Percentiles rank a stretch among this genome's conserved stretches.
These are phyloP conservation scores for Tolypocladium ophioglossoides DNA, from an alignment of 2,329 filamentous ascomycete genomes.

Conservation along the genomic window DNA sequence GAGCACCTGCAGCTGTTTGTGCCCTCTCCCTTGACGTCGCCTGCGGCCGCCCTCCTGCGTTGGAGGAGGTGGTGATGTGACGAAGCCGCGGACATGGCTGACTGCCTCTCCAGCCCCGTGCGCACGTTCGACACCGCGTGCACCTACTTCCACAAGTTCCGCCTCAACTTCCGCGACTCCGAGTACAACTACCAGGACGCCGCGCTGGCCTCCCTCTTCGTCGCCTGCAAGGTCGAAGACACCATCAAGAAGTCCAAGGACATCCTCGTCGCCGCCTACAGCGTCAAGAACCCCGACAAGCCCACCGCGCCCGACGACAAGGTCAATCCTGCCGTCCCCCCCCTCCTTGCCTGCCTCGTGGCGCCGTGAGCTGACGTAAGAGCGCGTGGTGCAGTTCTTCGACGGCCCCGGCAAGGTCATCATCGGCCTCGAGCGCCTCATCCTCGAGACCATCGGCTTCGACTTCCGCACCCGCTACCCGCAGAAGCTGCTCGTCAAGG, in stretches of 20 bases:
- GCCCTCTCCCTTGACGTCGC: too few species aligned
- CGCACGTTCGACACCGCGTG: conserved; percentile 88
- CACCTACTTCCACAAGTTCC: conserved; percentile 89
- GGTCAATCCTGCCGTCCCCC: conserved; percentile 32
- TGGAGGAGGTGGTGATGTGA: too few species aligned
- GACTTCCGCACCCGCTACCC: conserved; percentile 87
- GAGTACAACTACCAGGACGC: conserved; percentile 85
- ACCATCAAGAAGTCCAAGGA: conserved; percentile 94
- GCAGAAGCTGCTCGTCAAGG: conserved; percentile 74
- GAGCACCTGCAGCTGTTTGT: conserved; percentile 62
- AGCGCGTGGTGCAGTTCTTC: conserved; percentile 48
- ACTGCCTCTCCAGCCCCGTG: conserved; percentile 50
- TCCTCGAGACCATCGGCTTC: conserved; percentile 87
- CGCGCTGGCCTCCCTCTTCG: conserved; percentile 77
- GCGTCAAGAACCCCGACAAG: conserved; percentile 61
- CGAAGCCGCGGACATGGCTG: neutral
- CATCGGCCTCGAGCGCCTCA: conserved; percentile 81
- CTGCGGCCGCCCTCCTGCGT: too few species aligned
- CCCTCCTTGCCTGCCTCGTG: neutral
- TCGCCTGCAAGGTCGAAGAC: conserved; percentile 95
- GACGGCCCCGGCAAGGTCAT: conserved; percentile 70
- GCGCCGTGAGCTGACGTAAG: too few species aligned
- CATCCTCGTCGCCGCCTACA: conserved; percentile 83
- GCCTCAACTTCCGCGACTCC: conserved; percentile 70
- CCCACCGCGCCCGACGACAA: conserved; percentile 72